Conservation (phyloP, 805 yeast genomes). For the Candida koratica region DNA sequence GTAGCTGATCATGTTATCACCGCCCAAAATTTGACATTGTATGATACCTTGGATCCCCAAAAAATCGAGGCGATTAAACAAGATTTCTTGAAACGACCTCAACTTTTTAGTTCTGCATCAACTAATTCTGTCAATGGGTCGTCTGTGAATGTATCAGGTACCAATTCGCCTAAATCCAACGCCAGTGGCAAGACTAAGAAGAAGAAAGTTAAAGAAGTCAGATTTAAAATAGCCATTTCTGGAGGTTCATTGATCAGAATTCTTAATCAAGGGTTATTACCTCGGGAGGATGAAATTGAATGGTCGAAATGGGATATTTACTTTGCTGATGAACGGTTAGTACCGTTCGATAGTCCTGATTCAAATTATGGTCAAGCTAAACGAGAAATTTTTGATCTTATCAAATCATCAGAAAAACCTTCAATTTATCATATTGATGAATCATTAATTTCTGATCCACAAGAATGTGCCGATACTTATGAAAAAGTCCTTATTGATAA, state of each 20-base stretch:
- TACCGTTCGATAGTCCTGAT: constrained; percentile 76
- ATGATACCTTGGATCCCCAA: constrained; percentile 35
- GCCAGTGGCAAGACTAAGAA: constrained; percentile 19
- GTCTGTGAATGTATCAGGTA: background rate
- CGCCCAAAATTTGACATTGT: constrained; percentile 75
- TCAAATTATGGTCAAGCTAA: constrained; percentile 90
- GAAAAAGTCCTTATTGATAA: constrained; percentile 82
- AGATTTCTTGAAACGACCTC: constrained; percentile 17
- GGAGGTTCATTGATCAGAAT: constrained; percentile 93
- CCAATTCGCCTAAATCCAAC: constrained; percentile 1
- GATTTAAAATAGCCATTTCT: constrained; percentile 86
- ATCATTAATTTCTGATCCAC: constrained; percentile 67
- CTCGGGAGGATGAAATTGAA: constrained; percentile 64
- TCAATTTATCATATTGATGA: constrained; percentile 82
- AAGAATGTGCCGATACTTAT: constrained; percentile 90
- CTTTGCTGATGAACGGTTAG: constrained; percentile 94
- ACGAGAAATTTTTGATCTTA: constrained; percentile 69
- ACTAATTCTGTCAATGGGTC: constrained; percentile 12
- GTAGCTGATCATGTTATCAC: constrained; percentile 91
- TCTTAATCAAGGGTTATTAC: constrained; percentile 77
- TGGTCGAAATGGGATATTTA: constrained; percentile 96
- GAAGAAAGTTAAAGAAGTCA: constrained; percentile 53
- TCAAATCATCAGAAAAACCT: constrained; percentile 56
- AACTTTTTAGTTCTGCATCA: constrained; percentile 9
- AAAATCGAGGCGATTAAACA: constrained; percentile 32